phyloP scores from a whole-genome alignment of 768 basidiomycete species.

The Termitomyces sp. region DNA sequence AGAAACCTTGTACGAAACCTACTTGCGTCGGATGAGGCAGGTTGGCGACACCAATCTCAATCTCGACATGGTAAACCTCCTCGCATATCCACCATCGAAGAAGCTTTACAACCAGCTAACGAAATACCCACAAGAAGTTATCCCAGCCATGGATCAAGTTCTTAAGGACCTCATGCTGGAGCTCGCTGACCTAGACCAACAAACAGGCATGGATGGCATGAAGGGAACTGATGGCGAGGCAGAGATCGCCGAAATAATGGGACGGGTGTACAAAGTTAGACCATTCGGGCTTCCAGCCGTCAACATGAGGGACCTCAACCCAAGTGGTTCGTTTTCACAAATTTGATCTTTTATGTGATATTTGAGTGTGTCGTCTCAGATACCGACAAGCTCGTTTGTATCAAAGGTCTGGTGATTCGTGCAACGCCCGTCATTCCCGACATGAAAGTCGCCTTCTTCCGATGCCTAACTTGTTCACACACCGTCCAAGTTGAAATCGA shows the following conservation, averaged over 20 bases:
- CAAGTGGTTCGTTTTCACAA: conserved; percentile 55
- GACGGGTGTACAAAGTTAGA: conserved; percentile 85
- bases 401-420: conserved; percentile 96
- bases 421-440: conserved; percentile 98
- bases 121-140: conserved; percentile 95
- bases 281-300: conserved; percentile 80
- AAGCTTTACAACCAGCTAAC: conserved; percentile 81
- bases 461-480: conserved; percentile 91
- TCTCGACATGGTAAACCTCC: conserved; percentile 80
- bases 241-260: conserved; percentile 86
- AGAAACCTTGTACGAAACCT: conserved; percentile 68
- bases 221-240: conserved; percentile 69
- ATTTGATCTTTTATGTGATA: not conserved
- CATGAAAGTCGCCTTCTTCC: conserved; percentile 99
- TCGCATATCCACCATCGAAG: conserved; percentile 78
- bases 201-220: conserved; percentile 71
- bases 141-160: conserved; percentile 96
- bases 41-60: conserved; percentile 94
- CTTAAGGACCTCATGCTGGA: conserved; percentile 92
- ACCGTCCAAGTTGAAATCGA: conserved; percentile 98
- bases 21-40: conserved; percentile 80
- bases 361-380: conserved; percentile 41
- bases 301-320: conserved; percentile 96
- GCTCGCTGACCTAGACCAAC: conserved; percentile 76
- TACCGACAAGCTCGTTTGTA: conserved; percentile 94